Percentiles rank a stretch among this genome's conserved stretches.
Conservation (phyloP, 2,329 filamentous ascomycete genomes). For the Neopestalotiopsis rosae region DNA sequence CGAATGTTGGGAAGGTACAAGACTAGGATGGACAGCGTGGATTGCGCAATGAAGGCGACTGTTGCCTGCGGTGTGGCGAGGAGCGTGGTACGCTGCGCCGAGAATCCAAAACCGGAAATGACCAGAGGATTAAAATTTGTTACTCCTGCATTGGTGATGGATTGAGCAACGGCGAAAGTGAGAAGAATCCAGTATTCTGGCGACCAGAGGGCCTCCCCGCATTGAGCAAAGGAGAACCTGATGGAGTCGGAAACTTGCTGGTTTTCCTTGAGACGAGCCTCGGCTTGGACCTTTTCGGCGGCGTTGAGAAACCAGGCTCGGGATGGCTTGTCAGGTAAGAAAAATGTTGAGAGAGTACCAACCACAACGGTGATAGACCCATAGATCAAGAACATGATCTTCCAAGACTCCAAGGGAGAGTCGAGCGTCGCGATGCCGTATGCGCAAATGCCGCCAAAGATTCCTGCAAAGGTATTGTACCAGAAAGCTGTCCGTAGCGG, state of each 20-base stretch:
- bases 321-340: slow-evolving; percentile 26
- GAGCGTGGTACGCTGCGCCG: slow-evolving; percentile 31
- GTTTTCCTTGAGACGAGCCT: slow-evolving; percentile 21
- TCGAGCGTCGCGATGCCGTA: too few relatives aligned
- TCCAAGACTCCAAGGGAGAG: too few relatives aligned
- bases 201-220: too few relatives aligned
- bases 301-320: slow-evolving; percentile 29
- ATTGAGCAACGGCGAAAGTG: slow-evolving; percentile 58
- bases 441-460: slow-evolving; percentile 37
- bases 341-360: slow-evolving; percentile 23
- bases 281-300: slow-evolving; percentile 25
- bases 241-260: neutral
- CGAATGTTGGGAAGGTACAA: slow-evolving; percentile 35
- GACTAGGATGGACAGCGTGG: slow-evolving; percentile 28
- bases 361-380: slow-evolving; percentile 25
- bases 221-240: neutral
- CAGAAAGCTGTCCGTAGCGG: slow-evolving; percentile 61
- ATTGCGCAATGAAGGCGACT: slow-evolving; percentile 35
- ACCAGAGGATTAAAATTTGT: slow-evolving; percentile 67
- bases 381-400: slow-evolving; percentile 31
- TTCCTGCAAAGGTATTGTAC: slow-evolving; percentile 42
- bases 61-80: slow-evolving; percentile 40
- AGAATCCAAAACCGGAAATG: slow-evolving; percentile 57
- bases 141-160: slow-evolving; percentile 72
- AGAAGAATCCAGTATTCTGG: neutral